Evolutionary conservation across 805 yeast species (phyloP).

Genomic region (Candida tammaniensis): DNA sequence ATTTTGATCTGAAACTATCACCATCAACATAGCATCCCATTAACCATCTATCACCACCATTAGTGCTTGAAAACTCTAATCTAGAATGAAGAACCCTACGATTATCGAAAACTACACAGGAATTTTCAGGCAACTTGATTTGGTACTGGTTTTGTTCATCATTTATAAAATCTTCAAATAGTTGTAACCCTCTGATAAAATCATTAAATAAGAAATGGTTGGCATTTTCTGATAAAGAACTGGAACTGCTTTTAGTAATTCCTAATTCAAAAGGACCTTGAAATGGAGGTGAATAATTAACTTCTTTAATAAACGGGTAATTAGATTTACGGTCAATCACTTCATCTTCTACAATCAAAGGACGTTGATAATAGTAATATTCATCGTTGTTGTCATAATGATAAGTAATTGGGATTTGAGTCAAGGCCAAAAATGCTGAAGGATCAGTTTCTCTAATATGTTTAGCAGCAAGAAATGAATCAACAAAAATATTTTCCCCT

Average conservation of each 20-base stretch:
- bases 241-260: constrained; percentile 29
- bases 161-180: constrained; percentile 59
- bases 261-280: constrained; percentile 74
- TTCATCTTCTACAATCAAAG: constrained; percentile 56
- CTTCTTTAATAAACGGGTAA: constrained; percentile 43
- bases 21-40: constrained; percentile 76
- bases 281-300: constrained; percentile 79
- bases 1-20: constrained; percentile 64
- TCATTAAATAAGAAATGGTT: constrained; percentile 47
- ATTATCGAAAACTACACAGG: constrained; percentile 69
- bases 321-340: constrained; percentile 15
- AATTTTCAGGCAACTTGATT: constrained; percentile 53
- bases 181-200: constrained; percentile 54
- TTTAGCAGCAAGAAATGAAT: constrained; percentile 63
- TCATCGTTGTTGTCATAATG: constrained; percentile 63
- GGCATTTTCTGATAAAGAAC: constrained; percentile 32
- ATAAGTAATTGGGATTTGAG: constrained; percentile 62
- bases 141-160: constrained; percentile 53
- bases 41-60: constrained; percentile 60
- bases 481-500: constrained; percentile 69
- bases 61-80: constrained; percentile 35
- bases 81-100: constrained; percentile 71
- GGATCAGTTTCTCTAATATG: constrained; percentile 55
- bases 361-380: constrained; percentile 60
- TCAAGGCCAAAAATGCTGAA: constrained; percentile 60